A percentile compares a stretch with the other conserved stretches of the same genome.
Evolutionary conservation across 768 basidiomycete genomes (phyloP).

Genomic region (Russula sp.): DNA sequence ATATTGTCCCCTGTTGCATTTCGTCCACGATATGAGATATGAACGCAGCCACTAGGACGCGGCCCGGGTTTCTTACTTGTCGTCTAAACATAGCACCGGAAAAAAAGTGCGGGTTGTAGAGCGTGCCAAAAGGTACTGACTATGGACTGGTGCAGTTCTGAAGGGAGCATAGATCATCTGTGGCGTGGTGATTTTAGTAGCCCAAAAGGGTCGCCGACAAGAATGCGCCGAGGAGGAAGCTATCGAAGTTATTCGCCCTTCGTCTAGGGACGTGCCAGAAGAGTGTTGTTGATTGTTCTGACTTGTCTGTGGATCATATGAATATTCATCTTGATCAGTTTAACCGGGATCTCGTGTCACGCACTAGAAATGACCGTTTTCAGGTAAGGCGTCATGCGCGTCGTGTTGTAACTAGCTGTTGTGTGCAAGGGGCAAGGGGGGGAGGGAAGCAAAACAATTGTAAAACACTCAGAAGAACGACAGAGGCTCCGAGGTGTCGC

Average conservation of each 20-base stretch:
- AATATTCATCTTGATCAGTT: too few species aligned
- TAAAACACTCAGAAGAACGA: not conserved
- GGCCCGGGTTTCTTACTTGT: too few species aligned
- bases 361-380: not conserved
- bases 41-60: not conserved
- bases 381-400: not conserved
- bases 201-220: not conserved
- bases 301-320: not conserved
- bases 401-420: not conserved
- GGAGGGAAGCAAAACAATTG: not conserved
- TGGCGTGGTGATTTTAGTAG: conserved; percentile 19
- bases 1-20: not conserved
- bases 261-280: not conserved
- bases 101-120: not conserved
- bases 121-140: not conserved
- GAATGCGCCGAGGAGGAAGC: not conserved
- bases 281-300: not conserved
- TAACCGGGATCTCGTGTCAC: not conserved
- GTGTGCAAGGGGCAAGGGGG: too few species aligned
- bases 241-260: not conserved
- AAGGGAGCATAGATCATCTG: not conserved
- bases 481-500: not conserved
- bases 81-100: too few species aligned
- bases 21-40: not conserved
- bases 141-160: not conserved